Evolutionary conservation across 179 eudicot genomes (phyloP).

Genomic region (Beta macrorhiza): DNA sequence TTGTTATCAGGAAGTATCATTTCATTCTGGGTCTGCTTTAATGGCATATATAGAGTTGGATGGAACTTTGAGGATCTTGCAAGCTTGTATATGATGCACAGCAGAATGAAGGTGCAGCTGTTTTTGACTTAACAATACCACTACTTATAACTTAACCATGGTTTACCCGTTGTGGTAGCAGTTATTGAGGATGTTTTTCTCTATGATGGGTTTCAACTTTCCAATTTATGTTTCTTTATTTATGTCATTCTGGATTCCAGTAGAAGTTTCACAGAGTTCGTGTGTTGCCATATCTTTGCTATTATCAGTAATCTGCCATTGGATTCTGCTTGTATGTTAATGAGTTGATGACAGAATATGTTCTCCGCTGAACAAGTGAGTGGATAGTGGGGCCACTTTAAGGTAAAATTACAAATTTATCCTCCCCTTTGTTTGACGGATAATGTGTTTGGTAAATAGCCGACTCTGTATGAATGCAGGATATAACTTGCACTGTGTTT

Average conservation of each 20-base stretch:
- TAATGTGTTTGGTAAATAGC: neutral
- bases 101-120: slow-evolving; percentile 25
- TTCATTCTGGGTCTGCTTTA: slow-evolving; percentile 11
- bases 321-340: neutral
- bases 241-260: neutral
- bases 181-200: slow-evolving; percentile 15
- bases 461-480: no score
- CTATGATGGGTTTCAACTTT: slow-evolving; percentile 5
- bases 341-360: no score
- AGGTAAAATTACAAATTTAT: no score
- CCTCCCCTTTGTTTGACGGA: no score
- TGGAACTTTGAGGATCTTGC: slow-evolving; percentile 26
- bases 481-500: neutral
- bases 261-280: neutral
- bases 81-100: slow-evolving; percentile 30
- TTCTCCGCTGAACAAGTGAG: no score
- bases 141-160: slow-evolving; percentile 9
- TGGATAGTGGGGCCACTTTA: no score
- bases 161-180: neutral
- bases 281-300: neutral
- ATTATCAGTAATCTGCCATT: neutral
- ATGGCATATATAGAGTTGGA: slow-evolving; percentile 21
- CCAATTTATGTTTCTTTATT: slow-evolving; percentile 1
- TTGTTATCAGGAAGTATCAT: slow-evolving; percentile 6
- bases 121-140: slow-evolving; percentile 18